Percentiles rank a stretch among this genome's conserved stretches.
These are phyloP conservation scores for Cucumis melo DNA, from an alignment of 306 rosid species.

Conservation along the genomic window DNA sequence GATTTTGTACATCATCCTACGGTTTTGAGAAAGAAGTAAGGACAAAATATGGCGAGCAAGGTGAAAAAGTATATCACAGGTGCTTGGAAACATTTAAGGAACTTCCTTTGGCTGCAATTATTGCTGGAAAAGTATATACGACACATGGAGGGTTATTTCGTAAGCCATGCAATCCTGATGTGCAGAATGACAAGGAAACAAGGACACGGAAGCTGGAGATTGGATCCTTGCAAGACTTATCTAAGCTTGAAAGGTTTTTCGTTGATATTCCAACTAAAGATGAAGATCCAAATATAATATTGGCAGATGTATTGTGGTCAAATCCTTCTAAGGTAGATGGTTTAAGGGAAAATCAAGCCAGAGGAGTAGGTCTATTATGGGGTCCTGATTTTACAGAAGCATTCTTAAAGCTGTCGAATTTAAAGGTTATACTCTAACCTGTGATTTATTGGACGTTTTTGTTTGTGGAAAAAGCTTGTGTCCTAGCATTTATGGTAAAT, in stretches of 20 bases:
- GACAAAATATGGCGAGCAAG: slow-evolving; percentile 54
- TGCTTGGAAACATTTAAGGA: slow-evolving; percentile 69
- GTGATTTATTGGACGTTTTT: background rate
- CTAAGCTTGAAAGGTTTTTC: slow-evolving; percentile 38
- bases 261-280: slow-evolving; percentile 43
- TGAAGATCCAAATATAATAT: slow-evolving; percentile 46
- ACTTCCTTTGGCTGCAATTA: slow-evolving; percentile 79
- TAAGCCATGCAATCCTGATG: slow-evolving; percentile 20
- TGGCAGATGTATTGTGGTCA: slow-evolving; percentile 80
- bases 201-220: slow-evolving; percentile 41
- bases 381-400: slow-evolving; percentile 87
- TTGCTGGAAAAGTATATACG: slow-evolving; percentile 59
- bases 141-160: slow-evolving; percentile 92
- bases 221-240: slow-evolving; percentile 67
- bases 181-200: slow-evolving; percentile 36
- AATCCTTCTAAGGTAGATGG: slow-evolving; percentile 66
- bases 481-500: background rate
- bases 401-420: slow-evolving; percentile 53
- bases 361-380: slow-evolving; percentile 62
- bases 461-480: background rate
- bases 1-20: slow-evolving; percentile 39
- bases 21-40: slow-evolving; percentile 74
- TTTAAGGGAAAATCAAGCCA: slow-evolving; percentile 41
- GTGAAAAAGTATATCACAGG: slow-evolving; percentile 53
- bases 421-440: slow-evolving; percentile 43